Conservation (phyloP, 768 basidiomycete species). For the Termitomyces sp. region DNA sequence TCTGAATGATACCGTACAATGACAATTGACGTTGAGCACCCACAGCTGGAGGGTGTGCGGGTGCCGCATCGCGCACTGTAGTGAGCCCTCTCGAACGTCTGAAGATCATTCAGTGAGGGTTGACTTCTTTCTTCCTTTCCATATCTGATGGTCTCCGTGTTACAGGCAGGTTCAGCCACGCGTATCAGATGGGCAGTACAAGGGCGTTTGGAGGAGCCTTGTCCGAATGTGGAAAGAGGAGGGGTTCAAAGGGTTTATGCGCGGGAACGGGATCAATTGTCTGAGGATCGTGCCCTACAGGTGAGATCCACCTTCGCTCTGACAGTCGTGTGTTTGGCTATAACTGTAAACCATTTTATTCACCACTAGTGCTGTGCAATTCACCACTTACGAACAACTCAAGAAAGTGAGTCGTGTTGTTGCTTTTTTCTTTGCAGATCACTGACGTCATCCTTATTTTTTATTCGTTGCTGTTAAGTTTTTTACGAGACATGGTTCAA, state of each 20-base stretch:
- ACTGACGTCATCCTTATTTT: conserved; percentile 26
- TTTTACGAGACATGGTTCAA: conserved; percentile 67
- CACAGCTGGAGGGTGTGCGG: conserved; percentile 53
- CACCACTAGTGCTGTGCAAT: conserved; percentile 70
- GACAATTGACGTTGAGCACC: conserved; percentile 7
- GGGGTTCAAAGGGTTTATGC: conserved; percentile 90
- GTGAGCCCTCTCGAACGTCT: conserved; percentile 90
- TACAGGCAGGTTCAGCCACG: conserved; percentile 88
- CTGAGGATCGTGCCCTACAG: conserved; percentile 90
- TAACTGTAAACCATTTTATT: background rate
- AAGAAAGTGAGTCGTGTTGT: conserved; percentile 58
- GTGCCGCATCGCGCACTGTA: conserved; percentile 80
- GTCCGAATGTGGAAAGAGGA: conserved; percentile 92
- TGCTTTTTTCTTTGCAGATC: background rate
- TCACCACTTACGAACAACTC: conserved; percentile 85
- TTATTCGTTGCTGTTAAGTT: conserved; percentile 37
- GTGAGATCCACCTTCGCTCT: conserved; percentile 23
- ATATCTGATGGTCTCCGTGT: conserved; percentile 3
- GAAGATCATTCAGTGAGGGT: conserved; percentile 92
- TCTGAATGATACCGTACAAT: background rate
- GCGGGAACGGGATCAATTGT: conserved; percentile 88
- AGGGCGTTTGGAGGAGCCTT: conserved; percentile 80
- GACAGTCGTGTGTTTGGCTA: background rate
- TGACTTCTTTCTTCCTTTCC: background rate
- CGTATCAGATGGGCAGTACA: conserved; percentile 62